Conservation (phyloP, 306 rosid genomes). For the Lablab purpureus region DNA sequence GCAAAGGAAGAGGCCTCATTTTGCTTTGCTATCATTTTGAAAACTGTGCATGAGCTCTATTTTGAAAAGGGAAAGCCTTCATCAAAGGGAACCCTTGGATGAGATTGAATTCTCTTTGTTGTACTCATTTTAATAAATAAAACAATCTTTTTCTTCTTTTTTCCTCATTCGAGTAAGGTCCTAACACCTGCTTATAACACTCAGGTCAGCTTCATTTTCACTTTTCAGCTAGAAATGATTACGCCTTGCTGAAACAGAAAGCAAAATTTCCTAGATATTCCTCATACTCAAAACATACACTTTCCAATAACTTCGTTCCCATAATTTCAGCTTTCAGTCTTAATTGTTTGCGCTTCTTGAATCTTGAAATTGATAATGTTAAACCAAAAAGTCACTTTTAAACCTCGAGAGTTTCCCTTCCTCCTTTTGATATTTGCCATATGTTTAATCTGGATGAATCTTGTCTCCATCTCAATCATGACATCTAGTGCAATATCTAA, state of each 20-base stretch:
- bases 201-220: conserved; percentile 12
- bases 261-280: conserved; percentile 20
- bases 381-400: conserved; percentile 30
- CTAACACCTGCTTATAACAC: conserved; percentile 26
- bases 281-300: neutral
- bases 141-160: neutral
- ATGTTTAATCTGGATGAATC: conserved; percentile 8
- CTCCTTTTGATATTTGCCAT: neutral
- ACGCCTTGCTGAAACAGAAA: conserved; percentile 1
- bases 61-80: neutral
- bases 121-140: neutral
- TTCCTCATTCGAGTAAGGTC: neutral
- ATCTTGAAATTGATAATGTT: conserved; percentile 23
- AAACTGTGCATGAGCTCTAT: neutral
- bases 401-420: neutral
- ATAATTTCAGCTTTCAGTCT: neutral
- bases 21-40: neutral
- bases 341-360: conserved; percentile 10
- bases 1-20: neutral
- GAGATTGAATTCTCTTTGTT: neutral
- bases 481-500: conserved; percentile 24
- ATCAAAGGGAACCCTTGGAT: neutral
- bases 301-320: neutral
- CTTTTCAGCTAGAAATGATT: neutral
- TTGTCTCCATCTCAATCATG: conserved; percentile 28